phyloP scores from a whole-genome alignment of 2,329 filamentous ascomycete genomes.

The Akanthomyces muscarius region DNA sequence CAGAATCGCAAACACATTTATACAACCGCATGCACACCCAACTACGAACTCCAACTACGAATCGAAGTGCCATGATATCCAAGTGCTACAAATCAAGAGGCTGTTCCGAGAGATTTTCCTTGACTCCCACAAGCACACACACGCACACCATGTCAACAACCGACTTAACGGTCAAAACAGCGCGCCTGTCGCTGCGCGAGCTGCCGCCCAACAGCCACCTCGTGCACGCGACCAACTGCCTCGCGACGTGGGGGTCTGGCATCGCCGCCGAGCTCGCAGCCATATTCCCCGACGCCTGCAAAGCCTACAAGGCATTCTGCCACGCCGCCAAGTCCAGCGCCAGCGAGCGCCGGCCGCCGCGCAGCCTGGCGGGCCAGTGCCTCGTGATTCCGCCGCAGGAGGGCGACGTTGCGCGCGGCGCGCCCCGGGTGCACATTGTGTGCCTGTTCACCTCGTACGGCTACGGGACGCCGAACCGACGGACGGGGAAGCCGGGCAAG shows the following conservation, averaged over 20 bases:
- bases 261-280: conserved; percentile 26
- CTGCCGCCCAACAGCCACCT: conserved; percentile 21
- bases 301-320: conserved; percentile 26
- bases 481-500: conserved; percentile 20
- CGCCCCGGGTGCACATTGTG: conserved; percentile 22
- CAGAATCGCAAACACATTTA: neutral
- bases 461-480: conserved; percentile 18
- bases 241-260: conserved; percentile 29
- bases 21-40: neutral
- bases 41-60: neutral
- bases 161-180: neutral
- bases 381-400: conserved; percentile 28
- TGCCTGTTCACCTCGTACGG: conserved; percentile 25
- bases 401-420: conserved; percentile 22
- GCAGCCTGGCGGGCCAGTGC: conserved; percentile 25
- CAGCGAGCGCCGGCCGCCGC: conserved; percentile 19
- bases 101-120: neutral
- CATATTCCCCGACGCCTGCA: conserved; percentile 26
- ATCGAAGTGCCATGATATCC: neutral
- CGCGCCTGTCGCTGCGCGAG: neutral
- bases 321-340: conserved; percentile 19
- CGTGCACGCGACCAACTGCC: conserved; percentile 31
- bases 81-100: neutral
- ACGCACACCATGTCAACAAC: neutral
- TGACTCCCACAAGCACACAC: neutral